Percentiles rank a stretch among this genome's conserved stretches.
Evolutionary conservation across 2,329 filamentous ascomycete genomes (phyloP).

Genomic region (Daldinia sp.): DNA sequence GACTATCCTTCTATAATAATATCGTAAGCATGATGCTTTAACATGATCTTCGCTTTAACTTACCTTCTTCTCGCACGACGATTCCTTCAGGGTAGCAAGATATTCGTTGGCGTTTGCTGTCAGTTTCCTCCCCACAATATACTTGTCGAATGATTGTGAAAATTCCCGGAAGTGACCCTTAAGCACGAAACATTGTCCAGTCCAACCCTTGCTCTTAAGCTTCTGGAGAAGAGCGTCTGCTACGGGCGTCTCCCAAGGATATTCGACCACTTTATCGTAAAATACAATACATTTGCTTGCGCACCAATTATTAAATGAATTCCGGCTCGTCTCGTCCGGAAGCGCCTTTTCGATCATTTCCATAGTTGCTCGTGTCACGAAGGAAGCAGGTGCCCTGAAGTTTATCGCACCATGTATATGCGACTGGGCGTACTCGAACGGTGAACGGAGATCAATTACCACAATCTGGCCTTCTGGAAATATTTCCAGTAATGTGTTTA

Average conservation of each 20-base stretch:
- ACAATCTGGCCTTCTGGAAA: conserved; percentile 56
- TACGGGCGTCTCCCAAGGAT: conserved; percentile 59
- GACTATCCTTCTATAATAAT: conserved; percentile 42
- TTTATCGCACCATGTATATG: conserved; percentile 63
- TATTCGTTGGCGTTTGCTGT: conserved; percentile 52
- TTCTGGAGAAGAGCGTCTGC: conserved; percentile 56
- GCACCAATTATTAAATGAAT: conserved; percentile 57
- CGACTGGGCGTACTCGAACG: conserved; percentile 57
- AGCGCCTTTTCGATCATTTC: conserved; percentile 62
- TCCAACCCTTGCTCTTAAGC: conserved; percentile 58
- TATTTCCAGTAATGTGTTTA: conserved; percentile 60
- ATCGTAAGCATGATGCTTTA: not conserved
- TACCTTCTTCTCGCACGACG: conserved; percentile 48
- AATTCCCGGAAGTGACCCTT: conserved; percentile 66
- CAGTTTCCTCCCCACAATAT: conserved; percentile 57
- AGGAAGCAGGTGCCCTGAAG: conserved; percentile 58
- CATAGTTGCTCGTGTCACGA: conserved; percentile 57
- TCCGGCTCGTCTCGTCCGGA: conserved; percentile 57
- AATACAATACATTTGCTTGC: conserved; percentile 60
- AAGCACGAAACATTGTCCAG: conserved; percentile 61
- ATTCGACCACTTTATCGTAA: conserved; percentile 61
- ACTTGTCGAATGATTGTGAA: conserved; percentile 60
- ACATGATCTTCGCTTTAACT: conserved; percentile 19
- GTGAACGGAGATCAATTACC: conserved; percentile 60
- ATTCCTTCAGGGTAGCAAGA: conserved; percentile 50